Conservation (phyloP, 306 rosid species). For the Macrotyloma uniflorum region DNA sequence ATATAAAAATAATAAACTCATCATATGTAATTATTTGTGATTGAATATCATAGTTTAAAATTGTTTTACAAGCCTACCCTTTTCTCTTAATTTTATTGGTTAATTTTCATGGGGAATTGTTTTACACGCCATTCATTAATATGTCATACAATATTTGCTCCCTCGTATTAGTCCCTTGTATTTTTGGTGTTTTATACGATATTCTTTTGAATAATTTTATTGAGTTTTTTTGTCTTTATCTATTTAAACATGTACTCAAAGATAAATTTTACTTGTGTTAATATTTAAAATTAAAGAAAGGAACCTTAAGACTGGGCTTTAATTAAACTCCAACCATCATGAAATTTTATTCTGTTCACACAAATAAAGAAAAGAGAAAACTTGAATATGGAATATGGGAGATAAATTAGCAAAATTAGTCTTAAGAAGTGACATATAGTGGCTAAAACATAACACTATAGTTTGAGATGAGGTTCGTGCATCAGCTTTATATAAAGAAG, state of each 20-base stretch:
- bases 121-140: too few species aligned
- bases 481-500: constrained; percentile 36
- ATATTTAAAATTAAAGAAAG: not conserved
- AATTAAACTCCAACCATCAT: constrained; percentile 1
- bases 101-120: too few species aligned
- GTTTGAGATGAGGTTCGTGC: constrained; percentile 33
- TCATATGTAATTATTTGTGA: too few species aligned
- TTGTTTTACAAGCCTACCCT: too few species aligned
- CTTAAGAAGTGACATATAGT: constrained; percentile 39
- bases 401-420: not conserved
- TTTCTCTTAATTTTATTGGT: too few species aligned
- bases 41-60: too few species aligned
- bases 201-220: not conserved
- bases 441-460: constrained; percentile 25
- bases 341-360: not conserved
- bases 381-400: not conserved
- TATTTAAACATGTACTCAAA: not conserved
- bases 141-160: too few species aligned
- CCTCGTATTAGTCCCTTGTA: too few species aligned
- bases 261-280: not conserved
- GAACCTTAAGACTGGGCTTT: not conserved
- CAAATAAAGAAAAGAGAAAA: not conserved
- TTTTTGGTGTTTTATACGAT: not conserved
- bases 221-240: not conserved
- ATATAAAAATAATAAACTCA: too few species aligned